These are phyloP conservation scores for Torrubiella hemipterigena DNA, from an alignment of 2,329 filamentous ascomycete species.

Conservation along the genomic window DNA sequence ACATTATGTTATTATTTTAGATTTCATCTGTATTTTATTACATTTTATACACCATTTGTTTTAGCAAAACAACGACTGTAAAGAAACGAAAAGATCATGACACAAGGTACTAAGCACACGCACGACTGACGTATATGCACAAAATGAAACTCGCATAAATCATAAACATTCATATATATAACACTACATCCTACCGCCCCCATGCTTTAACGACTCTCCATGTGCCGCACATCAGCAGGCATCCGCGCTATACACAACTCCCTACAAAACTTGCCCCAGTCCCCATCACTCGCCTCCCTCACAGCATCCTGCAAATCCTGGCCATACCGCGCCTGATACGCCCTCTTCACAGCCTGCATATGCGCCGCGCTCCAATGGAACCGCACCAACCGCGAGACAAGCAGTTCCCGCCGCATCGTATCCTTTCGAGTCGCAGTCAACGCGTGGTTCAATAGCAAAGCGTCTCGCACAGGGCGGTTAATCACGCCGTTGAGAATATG, in stretches of 20 bases:
- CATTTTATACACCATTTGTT: no score
- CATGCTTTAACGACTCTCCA: no score
- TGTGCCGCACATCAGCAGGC: conserved; percentile 44
- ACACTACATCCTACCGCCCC: no score
- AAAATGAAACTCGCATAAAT: no score
- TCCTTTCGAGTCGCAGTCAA: conserved; percentile 63
- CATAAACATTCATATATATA: no score
- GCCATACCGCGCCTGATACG: conserved; percentile 69
- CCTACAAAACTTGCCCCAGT: conserved; percentile 67
- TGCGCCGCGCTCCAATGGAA: conserved; percentile 88
- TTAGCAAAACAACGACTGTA: no score
- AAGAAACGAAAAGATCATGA: no score
- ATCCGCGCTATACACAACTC: conserved; percentile 53
- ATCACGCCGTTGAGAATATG: conserved; percentile 96
- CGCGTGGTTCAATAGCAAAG: conserved; percentile 81
- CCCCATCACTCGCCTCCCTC: conserved; percentile 60
- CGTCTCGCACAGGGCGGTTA: conserved; percentile 88
- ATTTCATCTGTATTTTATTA: no score
- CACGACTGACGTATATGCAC: no score
- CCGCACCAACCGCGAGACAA: conserved; percentile 78
- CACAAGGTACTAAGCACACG: no score
- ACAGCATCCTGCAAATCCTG: conserved; percentile 67
- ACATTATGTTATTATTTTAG: no score
- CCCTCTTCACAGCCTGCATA: conserved; percentile 64
- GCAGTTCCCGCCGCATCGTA: conserved; percentile 64